These are phyloP conservation scores for Bimuria novae-zelandiae DNA, from an alignment of 2,329 filamentous ascomycete species.

Conservation along the genomic window DNA sequence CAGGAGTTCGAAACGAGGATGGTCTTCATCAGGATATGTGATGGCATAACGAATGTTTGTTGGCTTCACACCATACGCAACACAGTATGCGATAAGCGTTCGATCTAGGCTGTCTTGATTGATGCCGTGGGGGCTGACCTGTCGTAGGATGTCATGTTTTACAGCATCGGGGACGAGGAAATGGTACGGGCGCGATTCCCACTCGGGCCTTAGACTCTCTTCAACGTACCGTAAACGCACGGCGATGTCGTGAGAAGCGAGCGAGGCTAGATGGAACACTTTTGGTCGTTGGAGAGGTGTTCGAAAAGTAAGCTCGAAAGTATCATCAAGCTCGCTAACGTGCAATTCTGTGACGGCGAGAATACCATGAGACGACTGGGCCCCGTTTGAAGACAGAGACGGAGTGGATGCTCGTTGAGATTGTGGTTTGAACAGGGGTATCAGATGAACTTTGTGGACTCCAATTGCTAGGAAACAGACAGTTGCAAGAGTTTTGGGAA, in stretches of 20 bases:
- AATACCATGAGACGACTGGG: slow-evolving; percentile 64
- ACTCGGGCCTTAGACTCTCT: slow-evolving; percentile 68
- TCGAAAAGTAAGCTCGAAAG: slow-evolving; percentile 68
- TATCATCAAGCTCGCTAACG: slow-evolving; percentile 66
- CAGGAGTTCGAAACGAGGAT: slow-evolving; percentile 67
- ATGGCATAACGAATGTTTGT: slow-evolving; percentile 60
- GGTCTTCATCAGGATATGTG: slow-evolving; percentile 60
- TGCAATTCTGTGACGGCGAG: slow-evolving; percentile 64
- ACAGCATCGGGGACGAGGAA: slow-evolving; percentile 62
- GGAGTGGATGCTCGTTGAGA: slow-evolving; percentile 59
- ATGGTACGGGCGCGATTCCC: slow-evolving; percentile 65
- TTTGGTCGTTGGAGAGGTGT: slow-evolving; percentile 61
- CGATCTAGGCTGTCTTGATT: slow-evolving; percentile 66
- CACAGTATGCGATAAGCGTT: slow-evolving; percentile 70
- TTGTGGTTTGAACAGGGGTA: slow-evolving; percentile 65
- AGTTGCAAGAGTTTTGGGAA: slow-evolving; percentile 66
- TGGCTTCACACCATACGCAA: slow-evolving; percentile 70
- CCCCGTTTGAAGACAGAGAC: slow-evolving; percentile 56
- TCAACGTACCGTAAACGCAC: slow-evolving; percentile 64
- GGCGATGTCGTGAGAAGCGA: slow-evolving; percentile 67
- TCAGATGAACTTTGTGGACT: slow-evolving; percentile 69
- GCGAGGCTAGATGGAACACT: slow-evolving; percentile 65
- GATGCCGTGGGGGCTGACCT: slow-evolving; percentile 56
- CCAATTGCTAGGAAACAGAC: slow-evolving; percentile 72
- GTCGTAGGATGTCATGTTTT: slow-evolving; percentile 40